Base-by-base conservation (phyloP, 148 eudicot species). In the Amaranthus cruentus region DNA sequence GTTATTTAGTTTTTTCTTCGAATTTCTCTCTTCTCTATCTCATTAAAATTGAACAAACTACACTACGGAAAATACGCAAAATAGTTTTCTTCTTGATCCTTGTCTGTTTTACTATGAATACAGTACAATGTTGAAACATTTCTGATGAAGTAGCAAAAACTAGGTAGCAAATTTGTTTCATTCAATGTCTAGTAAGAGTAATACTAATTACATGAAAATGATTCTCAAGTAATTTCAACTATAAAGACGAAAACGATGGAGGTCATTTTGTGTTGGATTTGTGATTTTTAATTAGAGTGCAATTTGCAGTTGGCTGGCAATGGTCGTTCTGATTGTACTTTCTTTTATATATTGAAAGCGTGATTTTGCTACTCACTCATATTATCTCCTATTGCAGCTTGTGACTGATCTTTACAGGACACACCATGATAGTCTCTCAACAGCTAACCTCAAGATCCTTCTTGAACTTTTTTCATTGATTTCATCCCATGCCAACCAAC, bases 371-470 rank as follows among this genome's bases (percentile, higher is more conserved):
- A 15, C 60, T 77, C 43, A 64, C 53, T 48, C 9, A 21, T 68
- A 69, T 55, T 77, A 8, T 78, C 47, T 50, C 61, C 57, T 76
- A 42, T 70, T 52, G 55, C 84, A 96, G 99, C 91, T 92, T 73
- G 83, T 87, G 47, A 81, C 84, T 52, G 96, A 92, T 83, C 80
- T 96, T 61, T 89, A 82, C 91, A 92, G 90, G 86, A 72, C 78
- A 59, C 88, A 90, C 73, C 83, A 81, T 66, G 82, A 86, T 44
- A 79, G 74, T 55, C 78, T 95, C 62, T 82, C 97, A 15, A 73
- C 70, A 6, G 78, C 81, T 56, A 86, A 79, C 73, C 72, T 92
- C 72, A 80, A 73, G 76, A 82, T 90, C 68, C 85, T 92, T 57
- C 80, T 90, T 7, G 92, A 89, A 58, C 85, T 84, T 56, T 86